A percentile compares a stretch with the other conserved stretches of the same genome.
phyloP scores from a whole-genome alignment of 2,329 filamentous ascomycete species.

The Nemania sp. region DNA sequence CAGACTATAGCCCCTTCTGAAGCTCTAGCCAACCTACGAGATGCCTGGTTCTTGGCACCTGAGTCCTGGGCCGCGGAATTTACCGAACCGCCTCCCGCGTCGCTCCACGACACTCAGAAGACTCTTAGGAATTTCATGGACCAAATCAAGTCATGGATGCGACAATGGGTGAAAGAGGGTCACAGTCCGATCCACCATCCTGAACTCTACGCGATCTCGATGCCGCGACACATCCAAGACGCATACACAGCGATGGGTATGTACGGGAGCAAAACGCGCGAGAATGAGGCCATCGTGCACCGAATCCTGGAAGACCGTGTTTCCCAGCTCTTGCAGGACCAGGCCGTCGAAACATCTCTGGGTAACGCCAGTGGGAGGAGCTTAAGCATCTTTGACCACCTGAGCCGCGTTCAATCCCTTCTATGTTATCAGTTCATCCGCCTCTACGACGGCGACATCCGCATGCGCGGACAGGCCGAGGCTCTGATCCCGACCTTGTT shows the following conservation, averaged over 20 bases:
- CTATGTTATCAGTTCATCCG: conserved; percentile 43
- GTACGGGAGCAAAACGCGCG: conserved; percentile 30
- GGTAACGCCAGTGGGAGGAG: conserved; percentile 8
- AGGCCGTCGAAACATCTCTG: conserved; percentile 26
- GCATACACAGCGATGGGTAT: conserved; percentile 33
- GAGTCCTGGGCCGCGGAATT: conserved; percentile 33
- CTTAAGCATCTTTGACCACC: conserved; percentile 28
- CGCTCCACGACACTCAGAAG: conserved; percentile 9
- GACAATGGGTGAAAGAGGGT: conserved; percentile 32
- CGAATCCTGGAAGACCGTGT: conserved; percentile 36
- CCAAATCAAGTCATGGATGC: conserved; percentile 32
- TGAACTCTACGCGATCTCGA: conserved; percentile 31
- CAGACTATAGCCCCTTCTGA: background rate
- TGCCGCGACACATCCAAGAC: conserved; percentile 37
- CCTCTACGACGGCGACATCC: conserved; percentile 43
- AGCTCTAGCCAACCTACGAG: background rate
- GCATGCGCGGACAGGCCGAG: conserved; percentile 41
- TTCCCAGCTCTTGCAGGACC: conserved; percentile 33
- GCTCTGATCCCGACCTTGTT: conserved; percentile 38
- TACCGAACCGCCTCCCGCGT: conserved; percentile 10
- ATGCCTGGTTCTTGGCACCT: conserved; percentile 30
- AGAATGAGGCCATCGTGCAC: conserved; percentile 22
- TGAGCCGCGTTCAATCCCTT: conserved; percentile 35
- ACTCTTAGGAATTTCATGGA: conserved; percentile 38
- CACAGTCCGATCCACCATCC: conserved; percentile 35